These are phyloP conservation scores for Gigaspora rosea DNA, from an alignment of 192 early-diverging fungal species.

Conservation along the genomic window DNA sequence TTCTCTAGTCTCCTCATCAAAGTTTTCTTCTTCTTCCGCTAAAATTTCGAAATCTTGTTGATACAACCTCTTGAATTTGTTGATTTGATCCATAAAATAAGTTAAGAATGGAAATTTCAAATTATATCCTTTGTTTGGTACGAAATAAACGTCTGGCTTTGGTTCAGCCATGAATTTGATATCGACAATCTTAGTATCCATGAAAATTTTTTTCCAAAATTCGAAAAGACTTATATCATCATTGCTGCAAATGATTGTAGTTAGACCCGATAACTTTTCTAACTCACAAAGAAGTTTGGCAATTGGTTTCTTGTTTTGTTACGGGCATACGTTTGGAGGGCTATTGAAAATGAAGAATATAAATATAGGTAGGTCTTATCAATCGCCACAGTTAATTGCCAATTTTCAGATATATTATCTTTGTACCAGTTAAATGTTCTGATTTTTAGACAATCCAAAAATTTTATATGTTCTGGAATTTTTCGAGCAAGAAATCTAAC, in stretches of 20 bases:
- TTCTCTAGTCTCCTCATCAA: background rate
- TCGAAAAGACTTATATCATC: background rate
- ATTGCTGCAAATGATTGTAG: background rate
- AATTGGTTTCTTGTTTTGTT: constrained; percentile 8
- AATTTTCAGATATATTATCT: constrained; percentile 1
- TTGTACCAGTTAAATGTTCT: constrained; percentile 10
- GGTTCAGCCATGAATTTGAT: constrained; percentile 9
- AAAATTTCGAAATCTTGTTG: background rate
- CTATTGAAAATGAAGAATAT: constrained; percentile 20
- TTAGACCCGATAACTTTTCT: constrained; percentile 15
- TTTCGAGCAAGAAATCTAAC: background rate
- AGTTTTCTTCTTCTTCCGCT: constrained; percentile 17
- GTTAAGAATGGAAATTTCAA: constrained; percentile 17
- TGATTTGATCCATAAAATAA: constrained; percentile 15
- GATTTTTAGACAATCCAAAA: constrained; percentile 9
- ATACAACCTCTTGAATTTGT: constrained; percentile 21
- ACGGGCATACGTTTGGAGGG: constrained; percentile 18
- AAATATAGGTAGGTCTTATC: constrained; percentile 17
- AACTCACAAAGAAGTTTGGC: constrained; percentile 15
- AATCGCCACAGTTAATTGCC: constrained; percentile 22
- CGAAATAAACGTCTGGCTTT: constrained; percentile 21
- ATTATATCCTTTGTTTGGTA: background rate
- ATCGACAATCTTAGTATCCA: constrained; percentile 21
- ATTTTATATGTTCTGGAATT: background rate
- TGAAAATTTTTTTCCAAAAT: constrained; percentile 29